phyloP scores from a whole-genome alignment of 2,329 filamentous ascomycete genomes.

The Leptographium flavum region DNA sequence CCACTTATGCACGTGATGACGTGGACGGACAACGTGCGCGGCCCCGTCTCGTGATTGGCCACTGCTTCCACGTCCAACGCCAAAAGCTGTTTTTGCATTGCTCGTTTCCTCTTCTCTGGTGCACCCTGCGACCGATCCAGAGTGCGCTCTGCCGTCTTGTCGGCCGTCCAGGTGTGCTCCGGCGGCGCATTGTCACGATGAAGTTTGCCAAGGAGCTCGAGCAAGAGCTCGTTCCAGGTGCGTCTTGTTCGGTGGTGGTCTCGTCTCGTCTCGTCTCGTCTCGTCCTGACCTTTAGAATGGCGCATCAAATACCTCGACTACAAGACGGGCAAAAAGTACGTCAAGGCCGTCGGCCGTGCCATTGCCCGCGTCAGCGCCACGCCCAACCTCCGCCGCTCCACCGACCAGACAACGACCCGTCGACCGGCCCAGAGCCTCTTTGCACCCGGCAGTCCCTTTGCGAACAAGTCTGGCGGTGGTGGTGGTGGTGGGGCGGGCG shows the following conservation, averaged over 20 bases:
- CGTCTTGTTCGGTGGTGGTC: conserved; percentile 11
- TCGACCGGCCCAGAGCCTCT: conserved; percentile 17
- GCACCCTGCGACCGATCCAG: neutral
- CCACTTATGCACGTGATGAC: no score
- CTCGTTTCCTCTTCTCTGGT: neutral
- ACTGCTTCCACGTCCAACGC: no score
- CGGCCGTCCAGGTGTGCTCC: no score
- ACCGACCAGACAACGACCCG: conserved; percentile 19
- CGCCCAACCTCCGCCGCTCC: conserved; percentile 25
- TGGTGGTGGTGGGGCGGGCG: conserved; percentile 11
- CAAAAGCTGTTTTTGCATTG: no score
- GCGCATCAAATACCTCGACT: conserved; percentile 86
- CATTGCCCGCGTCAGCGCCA: conserved; percentile 44
- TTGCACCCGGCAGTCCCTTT: conserved; percentile 3
- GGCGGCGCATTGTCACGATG: no score
- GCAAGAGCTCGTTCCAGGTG: conserved; percentile 71
- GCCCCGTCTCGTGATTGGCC: no score
- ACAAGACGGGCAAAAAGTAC: conserved; percentile 91
- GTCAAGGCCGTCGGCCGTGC: conserved; percentile 71
- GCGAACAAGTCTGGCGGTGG: conserved; percentile 7
- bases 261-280: neutral
- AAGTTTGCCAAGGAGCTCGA: conserved; percentile 69
- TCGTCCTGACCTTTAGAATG: conserved; percentile 45
- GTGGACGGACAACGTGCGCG: no score
- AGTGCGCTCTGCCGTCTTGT: neutral